These are phyloP conservation scores for Paecilomyces formosus DNA, from an alignment of 2,329 filamentous ascomycete genomes.

Conservation along the genomic window DNA sequence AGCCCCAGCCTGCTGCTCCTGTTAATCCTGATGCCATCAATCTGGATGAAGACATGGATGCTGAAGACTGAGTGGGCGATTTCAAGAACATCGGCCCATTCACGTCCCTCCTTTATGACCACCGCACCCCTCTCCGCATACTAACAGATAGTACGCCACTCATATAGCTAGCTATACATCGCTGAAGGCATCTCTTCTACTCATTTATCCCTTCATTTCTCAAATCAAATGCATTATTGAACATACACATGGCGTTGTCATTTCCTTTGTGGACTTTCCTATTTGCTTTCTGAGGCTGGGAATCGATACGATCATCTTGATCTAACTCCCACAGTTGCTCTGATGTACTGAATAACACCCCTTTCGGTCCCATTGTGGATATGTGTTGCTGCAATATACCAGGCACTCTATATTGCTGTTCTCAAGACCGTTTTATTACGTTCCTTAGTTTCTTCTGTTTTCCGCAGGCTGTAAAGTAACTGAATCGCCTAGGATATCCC, in stretches of 20 bases:
- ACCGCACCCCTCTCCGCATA: background rate
- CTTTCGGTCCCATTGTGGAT: background rate
- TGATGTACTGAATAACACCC: background rate
- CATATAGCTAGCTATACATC: background rate
- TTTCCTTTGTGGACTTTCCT: background rate
- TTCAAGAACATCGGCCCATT: background rate
- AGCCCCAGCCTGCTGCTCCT: slow-evolving; percentile 31
- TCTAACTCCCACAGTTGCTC: background rate
- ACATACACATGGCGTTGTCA: background rate
- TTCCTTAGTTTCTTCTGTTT: background rate
- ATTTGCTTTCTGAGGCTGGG: background rate
- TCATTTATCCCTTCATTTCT: background rate
- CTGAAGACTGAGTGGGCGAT: slow-evolving; percentile 13
- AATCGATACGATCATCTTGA: background rate
- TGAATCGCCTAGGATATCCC: background rate
- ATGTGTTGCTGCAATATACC: background rate
- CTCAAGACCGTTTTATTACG: background rate
- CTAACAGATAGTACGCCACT: background rate
- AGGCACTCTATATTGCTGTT: background rate
- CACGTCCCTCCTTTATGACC: background rate
- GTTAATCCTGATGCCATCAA: slow-evolving; percentile 84
- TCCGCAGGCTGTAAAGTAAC: background rate
- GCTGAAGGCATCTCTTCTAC: background rate
- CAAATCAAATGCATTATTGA: background rate
- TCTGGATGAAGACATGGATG: slow-evolving; percentile 54